Conservation (phyloP, 2,329 filamentous ascomycete genomes). For the Cladosporium sp. region DNA sequence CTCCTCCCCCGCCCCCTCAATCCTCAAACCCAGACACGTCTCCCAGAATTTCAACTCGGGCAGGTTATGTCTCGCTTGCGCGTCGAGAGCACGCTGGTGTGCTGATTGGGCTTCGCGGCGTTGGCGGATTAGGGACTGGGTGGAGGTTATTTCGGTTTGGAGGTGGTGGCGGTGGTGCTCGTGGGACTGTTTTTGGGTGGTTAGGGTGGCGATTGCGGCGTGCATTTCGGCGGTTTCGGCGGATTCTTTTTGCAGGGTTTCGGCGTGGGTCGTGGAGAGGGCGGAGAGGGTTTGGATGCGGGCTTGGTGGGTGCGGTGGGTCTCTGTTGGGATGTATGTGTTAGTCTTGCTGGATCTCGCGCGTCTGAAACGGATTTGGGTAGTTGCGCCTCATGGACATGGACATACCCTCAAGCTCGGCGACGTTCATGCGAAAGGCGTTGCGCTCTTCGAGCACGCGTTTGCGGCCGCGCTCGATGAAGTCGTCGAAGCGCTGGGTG, state of each 20-base stretch:
- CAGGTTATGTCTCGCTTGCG: constrained; percentile 83
- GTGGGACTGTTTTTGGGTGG: constrained; percentile 56
- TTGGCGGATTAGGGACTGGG: constrained; percentile 69
- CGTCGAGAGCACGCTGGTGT: constrained; percentile 73
- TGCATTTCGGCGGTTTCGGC: constrained; percentile 70
- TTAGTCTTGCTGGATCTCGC: constrained; percentile 19
- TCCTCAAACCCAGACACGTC: constrained; percentile 80
- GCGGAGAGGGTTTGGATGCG: constrained; percentile 43
- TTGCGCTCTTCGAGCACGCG: constrained; percentile 90
- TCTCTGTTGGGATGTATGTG: neutral
- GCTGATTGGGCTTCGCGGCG: constrained; percentile 70
- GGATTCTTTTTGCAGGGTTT: constrained; percentile 73
- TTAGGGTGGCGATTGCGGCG: constrained; percentile 58
- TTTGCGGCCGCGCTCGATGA: constrained; percentile 89
- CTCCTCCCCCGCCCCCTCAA: constrained; percentile 73
- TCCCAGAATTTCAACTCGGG: constrained; percentile 97
- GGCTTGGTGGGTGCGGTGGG: constrained; percentile 6
- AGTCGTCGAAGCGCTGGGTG: constrained; percentile 84
- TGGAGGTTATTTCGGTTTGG: constrained; percentile 60
- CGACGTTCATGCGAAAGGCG: constrained; percentile 85
- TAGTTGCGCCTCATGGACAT: neutral
- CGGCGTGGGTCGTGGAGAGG: constrained; percentile 69
- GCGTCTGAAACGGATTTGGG: neutral
- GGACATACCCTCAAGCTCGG: constrained; percentile 78
- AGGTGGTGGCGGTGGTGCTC: constrained; percentile 57